These are phyloP conservation scores for Ceratocystis destructans DNA, from an alignment of 2,329 filamentous ascomycete genomes.

Conservation along the genomic window DNA sequence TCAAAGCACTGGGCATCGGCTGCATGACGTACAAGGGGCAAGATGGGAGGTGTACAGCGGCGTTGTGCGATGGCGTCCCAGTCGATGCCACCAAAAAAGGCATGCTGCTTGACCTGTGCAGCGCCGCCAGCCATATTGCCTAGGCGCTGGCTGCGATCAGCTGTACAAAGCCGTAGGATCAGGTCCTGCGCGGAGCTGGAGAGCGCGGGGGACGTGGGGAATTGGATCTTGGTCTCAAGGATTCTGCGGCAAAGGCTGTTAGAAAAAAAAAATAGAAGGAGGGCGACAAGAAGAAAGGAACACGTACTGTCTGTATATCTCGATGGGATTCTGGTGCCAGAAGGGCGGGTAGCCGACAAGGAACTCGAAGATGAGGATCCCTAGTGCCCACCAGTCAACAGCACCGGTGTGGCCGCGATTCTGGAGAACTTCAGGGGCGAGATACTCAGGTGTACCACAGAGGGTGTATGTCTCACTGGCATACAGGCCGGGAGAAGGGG, in stretches of 20 bases:
- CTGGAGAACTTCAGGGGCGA: slow-evolving; percentile 72
- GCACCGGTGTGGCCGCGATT: slow-evolving; percentile 65
- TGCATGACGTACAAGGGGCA: slow-evolving; percentile 57
- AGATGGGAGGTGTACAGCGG: slow-evolving; percentile 53
- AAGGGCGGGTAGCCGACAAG: slow-evolving; percentile 75
- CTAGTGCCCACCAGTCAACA: slow-evolving; percentile 80
- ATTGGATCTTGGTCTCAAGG: slow-evolving; percentile 62
- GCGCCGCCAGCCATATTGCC: slow-evolving; percentile 69
- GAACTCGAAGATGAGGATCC: slow-evolving; percentile 74
- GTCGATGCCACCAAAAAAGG: slow-evolving; percentile 59
- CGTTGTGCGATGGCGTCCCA: slow-evolving; percentile 60
- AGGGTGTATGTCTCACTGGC: slow-evolving; percentile 64
- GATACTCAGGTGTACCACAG: slow-evolving; percentile 72
- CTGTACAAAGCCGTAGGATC: slow-evolving; percentile 61
- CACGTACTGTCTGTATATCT: slow-evolving; percentile 65
- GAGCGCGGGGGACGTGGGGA: slow-evolving; percentile 53
- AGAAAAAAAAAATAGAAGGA: not conserved
- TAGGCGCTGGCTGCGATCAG: slow-evolving; percentile 62
- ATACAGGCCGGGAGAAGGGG: slow-evolving; percentile 25
- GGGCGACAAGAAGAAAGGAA: not conserved
- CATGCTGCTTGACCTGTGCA: slow-evolving; percentile 55
- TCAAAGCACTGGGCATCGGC: slow-evolving; percentile 74
- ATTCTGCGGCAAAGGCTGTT: slow-evolving; percentile 40
- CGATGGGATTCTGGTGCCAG: slow-evolving; percentile 75
- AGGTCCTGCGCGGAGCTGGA: slow-evolving; percentile 58